Evolutionary conservation across 345 rosid genomes (phyloP), one percentile per base, ranked within the genome.

Genomic region (Tarenaya hassleriana): DNA sequence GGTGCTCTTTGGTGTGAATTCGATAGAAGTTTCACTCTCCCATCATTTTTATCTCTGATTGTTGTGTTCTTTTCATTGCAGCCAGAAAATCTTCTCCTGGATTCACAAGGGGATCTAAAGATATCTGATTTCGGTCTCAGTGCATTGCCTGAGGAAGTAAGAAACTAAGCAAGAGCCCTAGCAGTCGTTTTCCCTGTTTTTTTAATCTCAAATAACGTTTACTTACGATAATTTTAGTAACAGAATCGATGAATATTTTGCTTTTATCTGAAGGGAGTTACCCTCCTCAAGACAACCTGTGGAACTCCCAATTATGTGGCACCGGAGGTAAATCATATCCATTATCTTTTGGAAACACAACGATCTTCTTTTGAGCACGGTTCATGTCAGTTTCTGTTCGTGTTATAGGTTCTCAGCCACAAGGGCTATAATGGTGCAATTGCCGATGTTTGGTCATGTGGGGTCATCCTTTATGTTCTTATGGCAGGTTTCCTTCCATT

Each of bases 391-490:
- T 21, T 51, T 58, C 47, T 47, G 8, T 54, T 66, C 47, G 41
- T 62, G 58, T 32, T 68, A 42, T 44, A 91, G 98, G 98, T 91
- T 72, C 92, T 91, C 44, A 64, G 92, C 73, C 98, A 87, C 77
- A 91, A 87, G 73, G 98, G 98, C 39, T 91, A 91, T 56, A 75
- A 87, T 62, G 96, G 96, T 71, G 88, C 96, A 7, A 80, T 76
- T 20, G 98, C 98, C 40, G 98, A 91, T 77, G 82, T 84, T 58
- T 91, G 98, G 96, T 91, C 98, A 12, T 91, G 96, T 60, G 98
- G 98, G 41, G 81, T 91, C 37, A 84, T 91, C 74, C 96, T 91
- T 21, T 87, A 82, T 77, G 98, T 91, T 66, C 67, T 91, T 71
- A 74, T 91, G 80, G 95, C 96, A 32, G 96, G 98, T 62, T 87